These are phyloP conservation scores for Chaetoscypha palmicola DNA, from an alignment of 2,329 filamentous ascomycete genomes.

Conservation along the genomic window DNA sequence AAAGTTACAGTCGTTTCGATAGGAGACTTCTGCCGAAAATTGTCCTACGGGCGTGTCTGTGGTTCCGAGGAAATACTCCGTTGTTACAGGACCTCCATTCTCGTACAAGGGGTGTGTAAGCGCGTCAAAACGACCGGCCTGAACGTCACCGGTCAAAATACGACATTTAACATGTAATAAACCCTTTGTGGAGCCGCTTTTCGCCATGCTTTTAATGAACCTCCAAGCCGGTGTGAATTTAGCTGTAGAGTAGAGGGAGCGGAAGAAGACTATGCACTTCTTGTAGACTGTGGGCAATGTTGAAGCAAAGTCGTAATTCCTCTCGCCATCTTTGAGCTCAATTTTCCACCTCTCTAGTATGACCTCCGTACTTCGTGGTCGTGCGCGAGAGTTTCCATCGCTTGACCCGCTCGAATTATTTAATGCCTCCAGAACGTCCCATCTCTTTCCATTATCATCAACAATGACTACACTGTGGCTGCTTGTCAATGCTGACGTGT, in stretches of 20 bases:
- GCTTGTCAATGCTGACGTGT: slow-evolving; percentile 68
- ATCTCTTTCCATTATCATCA: slow-evolving; percentile 84
- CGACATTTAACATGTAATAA: slow-evolving; percentile 72
- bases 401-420: slow-evolving; percentile 50
- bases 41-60: slow-evolving; percentile 82
- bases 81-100: slow-evolving; percentile 55
- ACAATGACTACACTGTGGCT: slow-evolving; percentile 83
- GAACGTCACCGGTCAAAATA: slow-evolving; percentile 53
- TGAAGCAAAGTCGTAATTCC: slow-evolving; percentile 50
- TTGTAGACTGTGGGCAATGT: slow-evolving; percentile 87
- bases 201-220: slow-evolving; percentile 65
- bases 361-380: slow-evolving; percentile 58
- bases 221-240: slow-evolving; percentile 82
- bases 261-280: slow-evolving; percentile 90
- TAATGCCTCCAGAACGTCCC: slow-evolving; percentile 83
- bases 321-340: slow-evolving; percentile 60
- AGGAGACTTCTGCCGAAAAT: slow-evolving; percentile 73
- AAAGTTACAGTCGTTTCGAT: slow-evolving; percentile 85
- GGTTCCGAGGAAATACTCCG: slow-evolving; percentile 73
- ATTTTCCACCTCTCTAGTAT: slow-evolving; percentile 88
- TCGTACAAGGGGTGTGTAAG: slow-evolving; percentile 65
- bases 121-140: slow-evolving; percentile 54
- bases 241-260: slow-evolving; percentile 76
- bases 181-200: slow-evolving; percentile 55
- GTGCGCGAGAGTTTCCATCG: slow-evolving; percentile 18